A percentile compares a stretch with the other conserved stretches of the same genome.
phyloP scores from a whole-genome alignment of 345 rosid species.

The Eucalyptus curtisii region DNA sequence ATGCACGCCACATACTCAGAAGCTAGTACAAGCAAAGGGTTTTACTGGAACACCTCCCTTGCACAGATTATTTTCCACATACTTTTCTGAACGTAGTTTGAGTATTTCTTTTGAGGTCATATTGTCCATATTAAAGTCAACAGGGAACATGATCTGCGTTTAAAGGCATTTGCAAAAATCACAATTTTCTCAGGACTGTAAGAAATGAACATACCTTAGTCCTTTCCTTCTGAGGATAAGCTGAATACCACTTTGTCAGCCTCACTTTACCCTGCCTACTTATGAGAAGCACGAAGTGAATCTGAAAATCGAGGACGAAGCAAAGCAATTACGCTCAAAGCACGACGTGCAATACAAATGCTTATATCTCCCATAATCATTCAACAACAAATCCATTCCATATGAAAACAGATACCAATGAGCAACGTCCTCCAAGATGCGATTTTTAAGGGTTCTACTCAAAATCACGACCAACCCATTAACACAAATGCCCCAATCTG shows the following conservation, averaged over 20 bases:
- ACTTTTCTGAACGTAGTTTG: not conserved
- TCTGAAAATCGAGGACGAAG: conserved; percentile 17
- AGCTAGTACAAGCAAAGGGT: not conserved
- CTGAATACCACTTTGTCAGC: conserved; percentile 95
- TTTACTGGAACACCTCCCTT: not conserved
- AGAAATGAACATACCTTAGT: conserved; percentile 28
- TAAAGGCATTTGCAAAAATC: not conserved
- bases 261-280: conserved; percentile 98
- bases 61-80: not conserved
- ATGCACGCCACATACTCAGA: not conserved
- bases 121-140: not conserved
- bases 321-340: not conserved
- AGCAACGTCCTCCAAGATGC: not conserved
- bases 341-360: not conserved
- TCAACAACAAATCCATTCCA: not conserved
- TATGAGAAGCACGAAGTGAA: conserved; percentile 84
- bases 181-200: not conserved
- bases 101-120: not conserved
- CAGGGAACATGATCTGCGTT: not conserved
- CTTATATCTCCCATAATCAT: not conserved
- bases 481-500: not conserved
- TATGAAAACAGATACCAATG: not conserved
- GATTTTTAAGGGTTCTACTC: not conserved
- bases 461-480: not conserved
- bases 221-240: conserved; percentile 94